Percentiles rank a stretch among this genome's conserved stretches.
Conservation (phyloP, 1,284 basidiomycete genomes). For the Amylostereum areolatum region DNA sequence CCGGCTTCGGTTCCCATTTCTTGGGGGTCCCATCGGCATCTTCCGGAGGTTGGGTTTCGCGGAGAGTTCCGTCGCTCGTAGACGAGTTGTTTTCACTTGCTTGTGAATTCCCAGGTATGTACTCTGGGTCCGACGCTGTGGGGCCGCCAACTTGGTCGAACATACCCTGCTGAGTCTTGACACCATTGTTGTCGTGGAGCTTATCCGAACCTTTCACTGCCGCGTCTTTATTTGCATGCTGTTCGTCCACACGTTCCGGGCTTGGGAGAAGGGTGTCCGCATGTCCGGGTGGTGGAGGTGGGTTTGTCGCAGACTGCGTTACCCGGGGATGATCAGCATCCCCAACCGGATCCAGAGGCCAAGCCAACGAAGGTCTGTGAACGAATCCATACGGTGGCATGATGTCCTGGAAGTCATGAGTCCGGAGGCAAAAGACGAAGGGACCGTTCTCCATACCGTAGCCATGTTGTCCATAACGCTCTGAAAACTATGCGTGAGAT, state of each 20-base stretch:
- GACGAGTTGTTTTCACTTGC: not conserved
- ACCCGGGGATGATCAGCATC: constrained; percentile 31
- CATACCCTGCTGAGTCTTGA: constrained; percentile 15
- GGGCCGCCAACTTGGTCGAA: constrained; percentile 13
- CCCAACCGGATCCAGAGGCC: constrained; percentile 44
- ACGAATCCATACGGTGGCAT: constrained; percentile 59
- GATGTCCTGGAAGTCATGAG: constrained; percentile 42
- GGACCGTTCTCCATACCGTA: constrained; percentile 43
- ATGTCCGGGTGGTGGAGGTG: constrained; percentile 46
- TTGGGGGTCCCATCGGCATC: constrained; percentile 23
- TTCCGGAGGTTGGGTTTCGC: constrained; percentile 8
- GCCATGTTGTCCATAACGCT: constrained; percentile 70
- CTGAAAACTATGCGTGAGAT: constrained; percentile 82
- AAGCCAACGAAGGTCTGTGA: constrained; percentile 49
- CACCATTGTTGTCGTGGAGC: not conserved
- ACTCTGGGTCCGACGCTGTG: not conserved
- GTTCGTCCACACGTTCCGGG: constrained; percentile 19
- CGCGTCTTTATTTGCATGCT: constrained; percentile 11
- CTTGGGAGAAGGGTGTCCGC: constrained; percentile 41
- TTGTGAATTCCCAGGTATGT: not conserved
- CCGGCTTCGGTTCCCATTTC: constrained; percentile 49
- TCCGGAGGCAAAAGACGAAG: constrained; percentile 20
- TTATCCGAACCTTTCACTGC: no score
- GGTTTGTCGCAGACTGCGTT: constrained; percentile 29
- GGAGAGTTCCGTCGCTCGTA: not conserved